phyloP scores from a whole-genome alignment of 768 basidiomycete species.

The Naganishia onofrii region DNA sequence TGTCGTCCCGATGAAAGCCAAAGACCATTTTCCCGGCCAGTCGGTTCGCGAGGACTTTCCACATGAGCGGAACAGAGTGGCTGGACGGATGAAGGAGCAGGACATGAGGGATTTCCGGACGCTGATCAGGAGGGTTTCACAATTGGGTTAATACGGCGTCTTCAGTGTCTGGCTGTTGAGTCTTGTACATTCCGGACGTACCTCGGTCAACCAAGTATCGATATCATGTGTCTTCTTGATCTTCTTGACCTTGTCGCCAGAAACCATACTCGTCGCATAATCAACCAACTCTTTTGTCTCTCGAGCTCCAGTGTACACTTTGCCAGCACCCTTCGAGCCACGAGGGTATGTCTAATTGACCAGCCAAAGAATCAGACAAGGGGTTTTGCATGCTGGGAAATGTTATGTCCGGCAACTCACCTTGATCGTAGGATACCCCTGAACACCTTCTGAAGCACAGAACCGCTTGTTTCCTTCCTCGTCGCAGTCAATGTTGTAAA shows the following conservation, averaged over 20 bases:
- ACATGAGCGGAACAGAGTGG: constrained; percentile 51
- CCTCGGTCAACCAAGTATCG: constrained; percentile 34
- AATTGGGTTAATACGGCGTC: background rate
- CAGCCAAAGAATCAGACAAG: too few relatives aligned
- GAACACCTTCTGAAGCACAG: constrained; percentile 74
- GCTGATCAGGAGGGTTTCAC: constrained; percentile 37
- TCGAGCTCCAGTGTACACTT: constrained; percentile 70
- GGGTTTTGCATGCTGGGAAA: too few relatives aligned
- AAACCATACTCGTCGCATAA: constrained; percentile 71
- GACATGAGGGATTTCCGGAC: constrained; percentile 46
- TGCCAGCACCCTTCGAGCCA: constrained; percentile 63
- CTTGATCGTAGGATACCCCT: constrained; percentile 94
- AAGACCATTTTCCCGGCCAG: constrained; percentile 65
- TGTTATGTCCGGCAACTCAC: constrained; percentile 50
- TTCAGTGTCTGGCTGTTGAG: too few relatives aligned
- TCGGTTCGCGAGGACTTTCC: constrained; percentile 51
- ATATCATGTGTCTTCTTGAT: constrained; percentile 61
- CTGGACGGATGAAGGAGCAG: constrained; percentile 51
- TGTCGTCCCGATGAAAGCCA: constrained; percentile 64
- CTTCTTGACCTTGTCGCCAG: constrained; percentile 63
- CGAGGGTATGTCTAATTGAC: constrained; percentile 67
- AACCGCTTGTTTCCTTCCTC: constrained; percentile 73
- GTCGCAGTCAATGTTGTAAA: constrained; percentile 93
- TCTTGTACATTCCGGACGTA: too few relatives aligned
- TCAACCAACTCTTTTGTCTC: constrained; percentile 70